Base-by-base conservation (phyloP, 352 stramenopile genomes). In the Pilasporangium apinafurcum region DNA sequence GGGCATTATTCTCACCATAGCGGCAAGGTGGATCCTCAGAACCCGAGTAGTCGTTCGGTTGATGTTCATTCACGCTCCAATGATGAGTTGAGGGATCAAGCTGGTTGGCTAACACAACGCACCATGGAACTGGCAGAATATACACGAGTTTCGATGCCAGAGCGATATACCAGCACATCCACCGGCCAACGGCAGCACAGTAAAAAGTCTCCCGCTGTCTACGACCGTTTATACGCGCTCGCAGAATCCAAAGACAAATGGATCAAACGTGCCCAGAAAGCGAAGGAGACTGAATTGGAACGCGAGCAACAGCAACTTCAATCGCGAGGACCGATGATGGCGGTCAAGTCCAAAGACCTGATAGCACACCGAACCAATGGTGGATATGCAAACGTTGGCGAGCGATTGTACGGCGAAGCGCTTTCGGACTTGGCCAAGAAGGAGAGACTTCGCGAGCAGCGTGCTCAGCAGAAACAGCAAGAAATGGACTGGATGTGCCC, bases 401-500 rank as follows among this genome's bases (percentile, higher is more conserved):
- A 89, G 38, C 62, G 79, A 1, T 48, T 92, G n/a, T 71, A 92
- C 38, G 64, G 73, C 14, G 76, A 92, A 64, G 79, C 76, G 14
- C 40, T 87, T 10, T 66, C 54, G 4, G 79, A 92, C 36, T 47
- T 83, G 21, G 68, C 74, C 30, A 86, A 83, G 49, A 82, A 79
- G 35, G 54, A 78, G 40, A 62, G 74, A 37, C 53, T 69, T 1
- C 41, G 62, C 5, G 65, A 77, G 14, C 68, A 65, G 24, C 69
- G 65, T 7, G 59, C 53, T 16, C 30, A 37, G 7, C 71, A 85
- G 26, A 56, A 59, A 5, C 68, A 81, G 27, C 40, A 73, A 5
- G 41, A 85, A 34, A 53, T 80, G 38, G 60, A 85, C 56, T 92
- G 79, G 79, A 89, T 83, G 61, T 92, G 79, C 20, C 71, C 76